phyloP scores from a whole-genome alignment of 2,329 filamentous ascomycete genomes.

The Fusarium haematococcum region DNA sequence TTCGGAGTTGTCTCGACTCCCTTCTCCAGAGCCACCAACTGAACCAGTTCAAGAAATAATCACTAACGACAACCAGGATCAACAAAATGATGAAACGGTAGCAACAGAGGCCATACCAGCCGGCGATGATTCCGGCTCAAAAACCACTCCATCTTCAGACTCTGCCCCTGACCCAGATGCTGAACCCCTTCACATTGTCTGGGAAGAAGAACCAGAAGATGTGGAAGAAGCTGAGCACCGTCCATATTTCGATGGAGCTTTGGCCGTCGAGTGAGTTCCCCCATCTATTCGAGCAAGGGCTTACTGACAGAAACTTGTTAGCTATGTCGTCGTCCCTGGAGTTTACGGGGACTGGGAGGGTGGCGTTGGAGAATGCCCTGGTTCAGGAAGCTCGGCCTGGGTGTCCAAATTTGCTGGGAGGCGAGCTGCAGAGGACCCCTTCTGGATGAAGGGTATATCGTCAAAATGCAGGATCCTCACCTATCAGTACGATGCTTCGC shows the following conservation, averaged over 20 bases:
- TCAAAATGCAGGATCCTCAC: background rate
- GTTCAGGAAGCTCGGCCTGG: constrained; percentile 10
- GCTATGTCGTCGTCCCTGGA: background rate
- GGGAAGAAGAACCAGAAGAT: background rate
- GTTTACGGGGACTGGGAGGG: background rate
- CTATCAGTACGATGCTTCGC: background rate
- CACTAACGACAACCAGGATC: background rate
- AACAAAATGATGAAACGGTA: background rate
- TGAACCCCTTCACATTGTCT: background rate
- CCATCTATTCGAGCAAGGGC: background rate
- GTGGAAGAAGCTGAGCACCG: background rate
- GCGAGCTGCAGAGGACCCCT: background rate
- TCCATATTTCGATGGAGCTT: background rate
- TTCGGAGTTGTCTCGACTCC: background rate
- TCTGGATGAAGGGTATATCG: background rate
- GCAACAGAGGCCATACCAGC: accelerated
- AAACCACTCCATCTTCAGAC: too few relatives aligned
- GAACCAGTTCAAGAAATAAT: background rate
- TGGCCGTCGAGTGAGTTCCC: background rate
- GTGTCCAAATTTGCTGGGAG: background rate
- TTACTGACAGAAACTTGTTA: background rate
- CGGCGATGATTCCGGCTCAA: too few relatives aligned
- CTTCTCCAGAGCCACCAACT: background rate
- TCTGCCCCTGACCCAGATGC: background rate
- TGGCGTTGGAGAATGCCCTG: background rate